Conservation (phyloP, 2,329 filamentous ascomycete species). For the Karstenula rhodostoma region DNA sequence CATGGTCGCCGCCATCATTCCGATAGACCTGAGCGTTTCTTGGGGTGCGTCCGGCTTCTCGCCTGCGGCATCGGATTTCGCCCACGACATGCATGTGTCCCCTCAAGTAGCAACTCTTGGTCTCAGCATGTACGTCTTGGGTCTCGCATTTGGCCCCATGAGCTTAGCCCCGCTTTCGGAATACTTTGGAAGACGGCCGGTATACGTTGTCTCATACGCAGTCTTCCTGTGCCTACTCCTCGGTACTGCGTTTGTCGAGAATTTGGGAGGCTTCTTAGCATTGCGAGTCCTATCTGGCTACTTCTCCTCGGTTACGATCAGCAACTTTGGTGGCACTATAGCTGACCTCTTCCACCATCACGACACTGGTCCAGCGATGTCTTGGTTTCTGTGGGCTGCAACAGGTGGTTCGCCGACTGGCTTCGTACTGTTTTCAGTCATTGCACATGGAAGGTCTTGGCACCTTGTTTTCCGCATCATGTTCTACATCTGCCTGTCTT, state of each 20-base stretch:
- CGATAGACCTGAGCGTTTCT: conserved; percentile 47
- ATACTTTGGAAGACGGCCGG: conserved; percentile 54
- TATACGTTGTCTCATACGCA: conserved; percentile 55
- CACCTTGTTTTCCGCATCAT: conserved; percentile 56
- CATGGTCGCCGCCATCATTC: conserved; percentile 45
- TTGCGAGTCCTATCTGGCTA: conserved; percentile 56
- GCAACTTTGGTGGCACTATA: conserved; percentile 55
- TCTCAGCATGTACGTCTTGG: conserved; percentile 57
- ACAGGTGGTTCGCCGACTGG: conserved; percentile 57
- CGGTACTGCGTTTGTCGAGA: conserved; percentile 54
- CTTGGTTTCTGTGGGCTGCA: conserved; percentile 57
- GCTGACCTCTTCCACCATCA: conserved; percentile 56
- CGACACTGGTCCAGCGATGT: conserved; percentile 53
- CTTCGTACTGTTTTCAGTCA: conserved; percentile 57
- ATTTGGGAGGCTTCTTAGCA: conserved; percentile 52
- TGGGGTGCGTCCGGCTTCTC: conserved; percentile 60
- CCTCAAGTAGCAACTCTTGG: conserved; percentile 55
- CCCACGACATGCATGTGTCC: conserved; percentile 52
- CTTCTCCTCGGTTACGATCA: conserved; percentile 52
- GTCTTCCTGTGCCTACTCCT: conserved; percentile 55
- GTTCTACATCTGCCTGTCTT: conserved; percentile 54
- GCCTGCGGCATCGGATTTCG: conserved; percentile 53
- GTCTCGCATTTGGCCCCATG: conserved; percentile 54
- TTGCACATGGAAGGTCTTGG: conserved; percentile 55
- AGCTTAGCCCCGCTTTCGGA: conserved; percentile 45